Evolutionary conservation across 768 basidiomycete species (phyloP).

Genomic region (Naganishia vaughanmartiniae): DNA sequence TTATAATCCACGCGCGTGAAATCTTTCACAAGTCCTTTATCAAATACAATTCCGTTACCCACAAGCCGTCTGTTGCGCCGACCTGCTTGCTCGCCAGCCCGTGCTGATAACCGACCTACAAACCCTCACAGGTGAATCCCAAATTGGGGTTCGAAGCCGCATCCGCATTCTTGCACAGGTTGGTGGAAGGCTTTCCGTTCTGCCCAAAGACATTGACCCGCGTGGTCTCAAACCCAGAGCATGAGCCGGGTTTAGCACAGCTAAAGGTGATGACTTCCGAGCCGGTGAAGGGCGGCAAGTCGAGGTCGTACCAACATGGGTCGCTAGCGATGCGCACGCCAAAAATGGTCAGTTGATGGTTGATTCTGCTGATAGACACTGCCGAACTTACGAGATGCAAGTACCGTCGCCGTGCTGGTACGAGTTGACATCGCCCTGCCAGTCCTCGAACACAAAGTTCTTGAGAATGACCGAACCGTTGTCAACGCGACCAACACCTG

Average conservation of each 20-base stretch:
- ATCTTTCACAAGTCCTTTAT: no score
- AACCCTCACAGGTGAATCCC: constrained; percentile 37
- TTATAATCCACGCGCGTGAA: no score
- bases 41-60: no score
- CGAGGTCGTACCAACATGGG: constrained; percentile 42
- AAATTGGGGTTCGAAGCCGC: constrained; percentile 36
- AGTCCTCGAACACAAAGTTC: constrained; percentile 50
- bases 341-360: no score
- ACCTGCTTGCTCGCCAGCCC: no score
- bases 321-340: not conserved
- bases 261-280: constrained; percentile 32
- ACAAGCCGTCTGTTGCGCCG: no score
- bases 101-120: no score
- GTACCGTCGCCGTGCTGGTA: constrained; percentile 39
- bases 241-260: constrained; percentile 37
- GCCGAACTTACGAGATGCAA: constrained; percentile 26
- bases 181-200: constrained; percentile 28
- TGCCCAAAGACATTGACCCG: constrained; percentile 38
- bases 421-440: constrained; percentile 37
- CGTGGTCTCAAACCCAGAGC: constrained; percentile 35
- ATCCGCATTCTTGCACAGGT: constrained; percentile 34
- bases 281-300: constrained; percentile 37
- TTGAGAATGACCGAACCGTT: constrained; percentile 41
- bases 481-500: constrained; percentile 33
- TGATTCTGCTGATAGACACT: no score